Evolutionary conservation across 148 eudicot genomes (phyloP), one percentile per base, ranked within the genome.

Genomic region (Nepenthes mirabilis): DNA sequence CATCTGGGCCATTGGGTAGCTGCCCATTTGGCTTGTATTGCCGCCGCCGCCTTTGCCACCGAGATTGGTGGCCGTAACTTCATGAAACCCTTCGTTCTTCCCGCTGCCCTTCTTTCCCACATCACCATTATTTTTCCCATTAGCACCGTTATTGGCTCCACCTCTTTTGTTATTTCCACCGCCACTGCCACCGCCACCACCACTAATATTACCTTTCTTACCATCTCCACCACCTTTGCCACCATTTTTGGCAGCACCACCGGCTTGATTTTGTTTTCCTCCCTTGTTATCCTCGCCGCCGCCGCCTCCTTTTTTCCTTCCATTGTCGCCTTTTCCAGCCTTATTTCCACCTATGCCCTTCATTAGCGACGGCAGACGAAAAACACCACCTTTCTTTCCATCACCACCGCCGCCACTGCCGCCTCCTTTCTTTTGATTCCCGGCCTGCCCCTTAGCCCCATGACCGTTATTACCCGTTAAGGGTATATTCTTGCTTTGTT

Each of bases 1-100:
- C 69, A 74, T 62, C 32, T 68, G 78, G 13, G 77, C 79, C 82
- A 71, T 74, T 12, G 53, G 68, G 43, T 67, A 43, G 36, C 60
- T 68, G 5, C 56, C 67, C 68, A 67, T 69, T 35, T 69, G 80
- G 33, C 78, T 75, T 76, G 73, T 69, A 8, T 48, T 37, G 12
- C 63, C 61, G 58, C 67, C 65, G 33, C 74, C 72, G 34, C 78
- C 83, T 8, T 56, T 61, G 0, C 65, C 69, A 14, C 50, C 35
- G 34, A 57, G 58, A 37, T 66, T 75, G 66, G 40, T 34, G 36
- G 37, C 40, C 57, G 61, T 51, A 14, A 68, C 55, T 7, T 68
- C 80, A 47, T 68, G 64, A 34, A 75, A 68, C 54, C 66, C 81
- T 2, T 32, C 52, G 2, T 70, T 69, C 12, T 59, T 65, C 59